Base-by-base conservation (phyloP, 768 basidiomycete genomes). In the Gymnopilus junonius region DNA sequence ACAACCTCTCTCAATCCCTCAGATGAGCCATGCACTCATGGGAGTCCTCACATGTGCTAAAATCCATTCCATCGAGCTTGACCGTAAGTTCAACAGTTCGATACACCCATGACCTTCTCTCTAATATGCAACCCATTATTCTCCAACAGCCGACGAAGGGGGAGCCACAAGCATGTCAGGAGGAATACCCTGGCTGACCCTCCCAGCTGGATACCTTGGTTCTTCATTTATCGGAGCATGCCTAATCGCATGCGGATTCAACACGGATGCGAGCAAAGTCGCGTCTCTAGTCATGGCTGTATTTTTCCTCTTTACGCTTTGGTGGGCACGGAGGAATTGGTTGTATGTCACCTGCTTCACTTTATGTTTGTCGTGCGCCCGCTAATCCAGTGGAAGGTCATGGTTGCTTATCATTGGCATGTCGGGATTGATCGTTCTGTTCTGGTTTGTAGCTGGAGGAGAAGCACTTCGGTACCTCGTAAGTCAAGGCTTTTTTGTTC, bases 81-180 rank as follows among this genome's bases (percentile, higher is more conserved):
- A 95, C 77, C 94, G 93, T 93, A 75, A 69, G 91, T 82, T 20
- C 29, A 43, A 8, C 46, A 45, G 21, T 27, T 53, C 34, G 3
- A n/a, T 27, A 11, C n/a, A 14, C 25, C 25, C 25, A 32, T 20
- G 8, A 21, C 35, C 53, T 46, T 2, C 40, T 51, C 42, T 40
- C 15, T 62, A 46, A 61, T n/a, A n/a, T n/a, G n/a, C 66, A 53
- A 69, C 31, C 55, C 66, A 51, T 48, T 62, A 29, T 53, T 17
- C 56, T 11, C 56, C 23, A 27, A 59, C 70, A 94, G 90, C 93
- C 45, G 93, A 94, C 69, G 95, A 95, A 77, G 94, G 94, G 40
- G 94, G 94, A 12, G 85, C 87, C 37, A 96, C 94, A 4, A 80
- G 82, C 35, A 95, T 96, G 94, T 88, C 90, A 15, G 94, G 94